Evolutionary conservation across 1,284 basidiomycete species (phyloP).

Genomic region (Cryptococcus amylolentus): DNA sequence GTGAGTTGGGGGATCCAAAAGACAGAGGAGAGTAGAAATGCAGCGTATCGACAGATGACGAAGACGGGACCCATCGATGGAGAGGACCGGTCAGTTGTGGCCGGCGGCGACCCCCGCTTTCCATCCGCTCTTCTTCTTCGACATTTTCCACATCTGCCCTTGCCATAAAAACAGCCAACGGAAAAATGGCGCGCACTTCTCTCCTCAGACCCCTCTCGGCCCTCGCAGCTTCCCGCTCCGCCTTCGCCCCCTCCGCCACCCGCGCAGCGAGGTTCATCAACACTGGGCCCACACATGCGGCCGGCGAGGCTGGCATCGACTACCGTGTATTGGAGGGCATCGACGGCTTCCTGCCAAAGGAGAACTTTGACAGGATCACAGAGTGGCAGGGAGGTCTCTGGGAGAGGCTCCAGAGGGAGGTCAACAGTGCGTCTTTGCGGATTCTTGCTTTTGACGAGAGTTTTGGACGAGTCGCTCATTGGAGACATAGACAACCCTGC

Average conservation of each 20-base stretch:
- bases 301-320: conserved; percentile 28
- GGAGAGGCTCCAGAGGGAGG: conserved; percentile 43
- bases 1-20: too few species aligned
- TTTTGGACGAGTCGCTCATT: neutral
- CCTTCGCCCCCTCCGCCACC: neutral
- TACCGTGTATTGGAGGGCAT: conserved; percentile 34
- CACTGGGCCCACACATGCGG: conserved; percentile 9
- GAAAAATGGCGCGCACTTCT: neutral
- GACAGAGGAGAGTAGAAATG: too few species aligned
- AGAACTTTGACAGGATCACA: conserved; percentile 35
- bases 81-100: too few species aligned
- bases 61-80: too few species aligned
- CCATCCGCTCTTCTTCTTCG: neutral
- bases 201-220: neutral
- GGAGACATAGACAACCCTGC: conserved; percentile 28
- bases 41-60: too few species aligned
- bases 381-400: conserved; percentile 47
- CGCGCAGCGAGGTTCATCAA: neutral
- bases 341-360: conserved; percentile 33
- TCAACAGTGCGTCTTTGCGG: conserved; percentile 37
- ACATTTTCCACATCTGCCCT: neutral
- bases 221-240: neutral
- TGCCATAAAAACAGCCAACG: neutral
- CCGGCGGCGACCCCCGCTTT: too few species aligned
- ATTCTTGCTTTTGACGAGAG: neutral